phyloP scores from a whole-genome alignment of 2,329 filamentous ascomycete genomes.

The Bipolaris oryzae region DNA sequence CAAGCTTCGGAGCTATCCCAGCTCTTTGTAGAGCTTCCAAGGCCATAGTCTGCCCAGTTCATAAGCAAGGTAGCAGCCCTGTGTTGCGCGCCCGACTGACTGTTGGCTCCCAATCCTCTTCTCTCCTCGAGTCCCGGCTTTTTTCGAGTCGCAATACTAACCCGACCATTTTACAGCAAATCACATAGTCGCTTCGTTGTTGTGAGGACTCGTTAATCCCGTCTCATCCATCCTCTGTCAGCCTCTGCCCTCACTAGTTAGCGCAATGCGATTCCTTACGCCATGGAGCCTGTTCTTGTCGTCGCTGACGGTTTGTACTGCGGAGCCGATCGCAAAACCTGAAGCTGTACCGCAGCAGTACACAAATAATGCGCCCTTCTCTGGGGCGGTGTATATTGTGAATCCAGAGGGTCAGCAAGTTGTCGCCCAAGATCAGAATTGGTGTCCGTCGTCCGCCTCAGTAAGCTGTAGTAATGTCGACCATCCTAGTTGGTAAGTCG shows the following conservation, averaged over 20 bases:
- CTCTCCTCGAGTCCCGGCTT: slow-evolving; percentile 13
- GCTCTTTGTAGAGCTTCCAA: slow-evolving; percentile 30
- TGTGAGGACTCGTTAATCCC: background rate
- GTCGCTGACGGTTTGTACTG: slow-evolving; percentile 23
- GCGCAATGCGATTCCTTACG: slow-evolving; percentile 26
- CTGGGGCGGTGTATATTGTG: slow-evolving; percentile 49
- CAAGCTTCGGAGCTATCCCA: slow-evolving; percentile 36
- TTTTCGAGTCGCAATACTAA: slow-evolving; percentile 20
- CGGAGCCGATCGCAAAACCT: slow-evolving; percentile 35
- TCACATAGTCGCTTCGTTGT: background rate
- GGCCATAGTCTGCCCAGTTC: slow-evolving; percentile 27
- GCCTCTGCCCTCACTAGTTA: slow-evolving; percentile 1
- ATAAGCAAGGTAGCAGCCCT: slow-evolving; percentile 30
- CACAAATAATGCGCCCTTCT: slow-evolving; percentile 48
- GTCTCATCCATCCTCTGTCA: background rate
- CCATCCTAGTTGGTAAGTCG: slow-evolving; percentile 52
- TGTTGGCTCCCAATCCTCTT: slow-evolving; percentile 13
- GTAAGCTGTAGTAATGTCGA: slow-evolving; percentile 52
- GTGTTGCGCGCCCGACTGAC: slow-evolving; percentile 21
- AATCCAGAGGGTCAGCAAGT: slow-evolving; percentile 41
- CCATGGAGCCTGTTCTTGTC: slow-evolving; percentile 16
- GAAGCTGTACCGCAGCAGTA: slow-evolving; percentile 37
- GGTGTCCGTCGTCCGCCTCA: slow-evolving; percentile 44
- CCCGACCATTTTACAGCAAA: slow-evolving; percentile 6
- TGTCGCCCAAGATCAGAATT: slow-evolving; percentile 41